Conservation (phyloP, 805 yeast species). For the Kodamaea kakaduensis region DNA sequence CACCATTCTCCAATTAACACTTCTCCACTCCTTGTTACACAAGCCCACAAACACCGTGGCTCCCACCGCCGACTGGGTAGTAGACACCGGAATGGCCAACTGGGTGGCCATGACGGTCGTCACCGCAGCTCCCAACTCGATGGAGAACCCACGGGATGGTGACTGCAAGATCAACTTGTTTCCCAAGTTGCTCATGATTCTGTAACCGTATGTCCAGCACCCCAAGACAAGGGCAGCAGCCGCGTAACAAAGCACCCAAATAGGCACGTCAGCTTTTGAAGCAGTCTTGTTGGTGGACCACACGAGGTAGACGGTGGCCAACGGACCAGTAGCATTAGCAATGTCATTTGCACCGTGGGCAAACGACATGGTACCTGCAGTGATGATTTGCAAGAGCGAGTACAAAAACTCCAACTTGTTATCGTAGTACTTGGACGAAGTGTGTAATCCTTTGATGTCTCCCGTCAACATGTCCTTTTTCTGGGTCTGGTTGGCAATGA, state of each 20-base stretch:
- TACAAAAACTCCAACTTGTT: conserved; percentile 66
- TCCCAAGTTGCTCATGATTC: conserved; percentile 66
- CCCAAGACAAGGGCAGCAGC: conserved; percentile 68
- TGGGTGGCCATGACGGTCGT: conserved; percentile 75
- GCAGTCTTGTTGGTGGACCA: conserved; percentile 52
- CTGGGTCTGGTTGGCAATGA: conserved; percentile 46
- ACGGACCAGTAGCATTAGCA: conserved; percentile 74
- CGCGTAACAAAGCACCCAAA: conserved; percentile 67
- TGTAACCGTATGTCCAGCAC: conserved; percentile 67
- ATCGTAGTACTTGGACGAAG: conserved; percentile 61
- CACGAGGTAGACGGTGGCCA: conserved; percentile 57
- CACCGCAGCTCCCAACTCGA: conserved; percentile 75
- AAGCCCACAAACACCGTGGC: conserved; percentile 74
- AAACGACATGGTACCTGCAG: conserved; percentile 77
- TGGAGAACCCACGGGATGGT: conserved; percentile 72
- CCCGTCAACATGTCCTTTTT: conserved; percentile 40
- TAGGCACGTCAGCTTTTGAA: conserved; percentile 55
- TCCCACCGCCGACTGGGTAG: conserved; percentile 77
- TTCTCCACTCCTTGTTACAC: conserved; percentile 58
- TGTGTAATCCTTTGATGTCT: conserved; percentile 48
- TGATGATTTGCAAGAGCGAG: conserved; percentile 64
- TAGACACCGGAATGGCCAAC: conserved; percentile 66
- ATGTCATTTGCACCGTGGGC: conserved; percentile 83
- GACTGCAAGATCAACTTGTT: conserved; percentile 72
- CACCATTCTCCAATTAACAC: conserved; percentile 77